Evolutionary conservation across 768 basidiomycete species (phyloP).

Genomic region (Termitomyces sp.): DNA sequence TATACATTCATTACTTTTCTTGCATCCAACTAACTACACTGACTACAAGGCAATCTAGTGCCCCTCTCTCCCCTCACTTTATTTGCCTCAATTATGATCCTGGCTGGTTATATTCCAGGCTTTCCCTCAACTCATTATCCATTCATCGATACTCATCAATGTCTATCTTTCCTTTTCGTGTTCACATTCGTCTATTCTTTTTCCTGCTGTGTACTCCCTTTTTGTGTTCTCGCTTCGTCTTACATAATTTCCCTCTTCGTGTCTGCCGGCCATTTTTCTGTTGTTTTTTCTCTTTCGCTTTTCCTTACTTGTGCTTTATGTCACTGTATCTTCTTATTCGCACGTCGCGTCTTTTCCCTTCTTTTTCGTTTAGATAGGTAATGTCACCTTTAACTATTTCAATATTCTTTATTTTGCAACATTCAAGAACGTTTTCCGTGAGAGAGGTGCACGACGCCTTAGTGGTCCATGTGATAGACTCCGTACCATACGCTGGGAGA

Average conservation of each 20-base stretch:
- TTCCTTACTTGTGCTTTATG: neutral
- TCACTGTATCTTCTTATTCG: slow-evolving; percentile 1
- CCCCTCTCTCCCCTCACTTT: neutral
- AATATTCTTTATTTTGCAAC: too few relatives aligned
- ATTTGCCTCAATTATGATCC: slow-evolving; percentile 1
- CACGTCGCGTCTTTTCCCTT: slow-evolving; percentile 1
- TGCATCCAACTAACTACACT: neutral
- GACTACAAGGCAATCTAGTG: too few relatives aligned
- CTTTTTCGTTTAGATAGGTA: slow-evolving; percentile 5
- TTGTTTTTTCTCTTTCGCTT: neutral
- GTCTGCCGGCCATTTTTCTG: neutral
- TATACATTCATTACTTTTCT: neutral
- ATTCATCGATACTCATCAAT: neutral
- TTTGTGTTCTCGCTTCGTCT: neutral
- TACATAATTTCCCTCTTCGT: neutral
- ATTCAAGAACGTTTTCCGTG: neutral
- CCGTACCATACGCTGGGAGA: neutral
- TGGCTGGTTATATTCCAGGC: slow-evolving; percentile 7
- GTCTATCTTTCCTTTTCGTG: too few relatives aligned
- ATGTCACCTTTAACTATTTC: slow-evolving; percentile 11
- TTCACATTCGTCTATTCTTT: neutral
- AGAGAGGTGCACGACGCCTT: neutral
- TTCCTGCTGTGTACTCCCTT: neutral
- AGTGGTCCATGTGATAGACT: neutral
- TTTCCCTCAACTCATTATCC: neutral